Percentiles rank a stretch among this genome's conserved stretches.
These are phyloP conservation scores for Podospora bellae-mahoneyi DNA, from an alignment of 495 filamentous ascomycete species.

Conservation along the genomic window DNA sequence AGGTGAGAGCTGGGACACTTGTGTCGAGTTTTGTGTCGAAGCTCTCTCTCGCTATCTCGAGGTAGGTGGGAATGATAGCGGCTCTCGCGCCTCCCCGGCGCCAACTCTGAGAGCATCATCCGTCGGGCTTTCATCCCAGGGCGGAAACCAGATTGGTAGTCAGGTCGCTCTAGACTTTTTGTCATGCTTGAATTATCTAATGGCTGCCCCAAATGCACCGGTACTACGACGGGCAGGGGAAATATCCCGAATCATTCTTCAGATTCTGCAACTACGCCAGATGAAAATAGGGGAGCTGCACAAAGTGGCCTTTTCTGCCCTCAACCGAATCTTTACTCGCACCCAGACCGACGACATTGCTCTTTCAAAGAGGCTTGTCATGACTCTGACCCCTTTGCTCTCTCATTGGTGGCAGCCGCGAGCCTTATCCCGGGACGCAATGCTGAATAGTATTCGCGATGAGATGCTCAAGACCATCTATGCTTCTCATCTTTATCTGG, in stretches of 20 bases:
- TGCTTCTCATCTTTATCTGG: conserved; percentile 58
- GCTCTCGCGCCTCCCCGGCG: conserved; percentile 41
- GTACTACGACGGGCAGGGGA: conserved; percentile 55
- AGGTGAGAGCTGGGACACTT: conserved; percentile 62
- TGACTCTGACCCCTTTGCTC: conserved; percentile 66
- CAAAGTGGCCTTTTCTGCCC: conserved; percentile 65
- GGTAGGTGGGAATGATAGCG: conserved; percentile 34
- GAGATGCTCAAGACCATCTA: conserved; percentile 69
- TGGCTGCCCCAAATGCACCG: conserved; percentile 66
- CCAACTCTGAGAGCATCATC: conserved; percentile 38
- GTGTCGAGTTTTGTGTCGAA: conserved; percentile 65
- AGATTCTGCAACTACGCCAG: conserved; percentile 59
- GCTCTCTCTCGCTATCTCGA: conserved; percentile 45
- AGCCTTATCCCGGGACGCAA: conserved; percentile 65
- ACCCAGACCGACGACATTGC: conserved; percentile 64
- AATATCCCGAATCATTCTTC: conserved; percentile 56
- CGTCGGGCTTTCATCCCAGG: conserved; percentile 11
- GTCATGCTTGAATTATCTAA: conserved; percentile 62
- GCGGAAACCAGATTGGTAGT: conserved; percentile 29
- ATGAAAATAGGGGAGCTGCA: conserved; percentile 58
- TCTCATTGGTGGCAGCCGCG: conserved; percentile 66
- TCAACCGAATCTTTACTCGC: conserved; percentile 67
- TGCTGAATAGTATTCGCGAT: conserved; percentile 56
- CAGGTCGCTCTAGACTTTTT: conserved; percentile 55
- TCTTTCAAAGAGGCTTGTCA: conserved; percentile 55